Evolutionary conservation across 2,329 filamentous ascomycete species (phyloP), one percentile per base, ranked within the genome.

Genomic region (Talaromyces marneffei): DNA sequence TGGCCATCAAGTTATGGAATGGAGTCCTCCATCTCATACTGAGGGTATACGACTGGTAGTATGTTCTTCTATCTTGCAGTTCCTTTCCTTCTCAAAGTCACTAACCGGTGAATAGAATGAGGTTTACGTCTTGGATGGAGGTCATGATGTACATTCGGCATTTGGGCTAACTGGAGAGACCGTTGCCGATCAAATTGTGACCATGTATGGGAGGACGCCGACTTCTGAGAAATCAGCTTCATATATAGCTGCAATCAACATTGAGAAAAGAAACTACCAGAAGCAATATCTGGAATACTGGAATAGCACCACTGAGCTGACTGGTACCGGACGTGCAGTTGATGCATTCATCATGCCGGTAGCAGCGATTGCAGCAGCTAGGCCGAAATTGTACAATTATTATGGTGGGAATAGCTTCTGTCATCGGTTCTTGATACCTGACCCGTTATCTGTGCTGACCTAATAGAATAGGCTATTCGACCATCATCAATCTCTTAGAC

Each of bases 271-370:
- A 35, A 33, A 33, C 4, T 52, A 33, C 29, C 48, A 52, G 48
- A 52, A 33, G 29, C 33, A 20, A 14, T 52, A 52, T 23, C 8
- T 52, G 10, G 48, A 52, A 20, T 52, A 52, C 29, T 52, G 48
- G 48, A 52, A 52, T 33, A 52, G 27, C 16, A 52, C 48, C 31
- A 20, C 48, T 35, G 48, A 33, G n/a, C 5, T 35, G 27, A 52
- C 48, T 33, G n/a, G 27, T 35, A 33, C 48, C n/a, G 48, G 75
- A 39, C 66, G 71, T 69, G 1, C 70, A 76, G 80, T 85, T 0
- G 83, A 85, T 64, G 82, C 80, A 0, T 69, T 85, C 1, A 78
- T 85, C 12, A 75, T 77, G 64, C 80, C 82, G 0, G 66, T 82
- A 8, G 79, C 81, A 2, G 80, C 83, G 0, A 79, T 81, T 58